Evolutionary conservation across 2,329 filamentous ascomycete species (phyloP).

Genomic region (Escovopsis sp.): DNA sequence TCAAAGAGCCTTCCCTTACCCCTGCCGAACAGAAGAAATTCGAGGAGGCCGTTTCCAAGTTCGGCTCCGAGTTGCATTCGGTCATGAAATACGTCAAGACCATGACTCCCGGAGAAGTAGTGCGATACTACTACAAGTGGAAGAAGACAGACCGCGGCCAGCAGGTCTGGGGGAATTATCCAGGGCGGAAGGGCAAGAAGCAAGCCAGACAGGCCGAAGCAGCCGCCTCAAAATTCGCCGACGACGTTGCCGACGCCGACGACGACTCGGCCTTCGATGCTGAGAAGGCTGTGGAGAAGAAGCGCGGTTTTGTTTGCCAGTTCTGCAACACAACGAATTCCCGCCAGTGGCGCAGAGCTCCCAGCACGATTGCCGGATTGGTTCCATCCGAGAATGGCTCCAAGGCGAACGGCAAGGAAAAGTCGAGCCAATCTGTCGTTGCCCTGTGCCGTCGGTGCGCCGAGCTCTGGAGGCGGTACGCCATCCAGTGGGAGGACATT

Average conservation of each 20-base stretch:
- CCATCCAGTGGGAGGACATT: slow-evolving; percentile 85
- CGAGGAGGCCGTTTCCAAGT: slow-evolving; percentile 80
- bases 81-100: slow-evolving; percentile 79
- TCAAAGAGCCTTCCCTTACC: slow-evolving; percentile 74
- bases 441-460: slow-evolving; percentile 85
- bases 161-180: slow-evolving; percentile 80
- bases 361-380: slow-evolving; percentile 54
- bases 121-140: slow-evolving; percentile 95
- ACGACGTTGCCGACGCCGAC: slow-evolving; percentile 81
- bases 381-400: slow-evolving; percentile 49
- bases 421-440: slow-evolving; percentile 56
- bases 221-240: slow-evolving; percentile 60
- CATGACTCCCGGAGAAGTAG: slow-evolving; percentile 63
- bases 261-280: slow-evolving; percentile 95
- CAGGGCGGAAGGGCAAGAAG: slow-evolving; percentile 80
- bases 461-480: slow-evolving; percentile 89
- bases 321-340: slow-evolving; percentile 74
- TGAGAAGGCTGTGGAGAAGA: slow-evolving; percentile 65
- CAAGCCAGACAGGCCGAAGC: slow-evolving; percentile 63
- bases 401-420: slow-evolving; percentile 54
- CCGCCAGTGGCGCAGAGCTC: slow-evolving; percentile 83
- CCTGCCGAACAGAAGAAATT: slow-evolving; percentile 75
- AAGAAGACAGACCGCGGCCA: slow-evolving; percentile 82
- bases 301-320: slow-evolving; percentile 81
- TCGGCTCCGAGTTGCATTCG: slow-evolving; percentile 74